phyloP scores from a whole-genome alignment of 768 basidiomycete genomes.

The Macrocybe gigantea region DNA sequence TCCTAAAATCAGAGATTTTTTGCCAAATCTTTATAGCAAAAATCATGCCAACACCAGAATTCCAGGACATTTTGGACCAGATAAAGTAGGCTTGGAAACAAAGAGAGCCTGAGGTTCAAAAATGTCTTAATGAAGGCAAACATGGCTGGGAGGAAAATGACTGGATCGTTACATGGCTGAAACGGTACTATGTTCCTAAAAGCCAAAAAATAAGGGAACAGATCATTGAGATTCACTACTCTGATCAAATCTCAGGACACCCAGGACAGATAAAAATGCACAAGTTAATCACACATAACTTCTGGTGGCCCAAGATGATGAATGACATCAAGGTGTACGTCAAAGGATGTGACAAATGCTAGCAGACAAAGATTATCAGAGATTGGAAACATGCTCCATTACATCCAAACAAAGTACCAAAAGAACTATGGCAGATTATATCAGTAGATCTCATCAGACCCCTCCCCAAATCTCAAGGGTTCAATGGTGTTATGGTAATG shows the following conservation, averaged over 20 bases:
- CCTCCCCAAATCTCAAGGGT: slow-evolving; percentile 1
- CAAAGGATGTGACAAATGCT: background rate
- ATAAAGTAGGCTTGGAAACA: too few species aligned
- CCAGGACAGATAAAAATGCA: background rate
- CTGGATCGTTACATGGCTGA: background rate
- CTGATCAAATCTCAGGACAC: background rate
- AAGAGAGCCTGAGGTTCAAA: too few species aligned
- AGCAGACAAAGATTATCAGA: background rate
- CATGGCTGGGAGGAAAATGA: background rate
- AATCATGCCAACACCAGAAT: too few species aligned
- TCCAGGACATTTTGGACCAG: too few species aligned
- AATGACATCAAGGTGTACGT: background rate
- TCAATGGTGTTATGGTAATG: slow-evolving; percentile 1
- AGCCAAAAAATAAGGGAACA: background rate
- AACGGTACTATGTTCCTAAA: background rate
- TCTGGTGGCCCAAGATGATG: background rate
- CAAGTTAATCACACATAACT: background rate
- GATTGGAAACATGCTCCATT: background rate
- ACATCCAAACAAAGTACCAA: slow-evolving; percentile 1
- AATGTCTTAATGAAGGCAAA: too few species aligned
- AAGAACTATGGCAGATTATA: slow-evolving; percentile 1
- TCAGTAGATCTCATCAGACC: slow-evolving; percentile 2
- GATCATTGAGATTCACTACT: slow-evolving; percentile 1
- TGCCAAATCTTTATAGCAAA: background rate
- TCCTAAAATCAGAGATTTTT: slow-evolving; percentile 4